Evolutionary conservation across 768 basidiomycete species (phyloP).

Genomic region (Auricularia sp.): DNA sequence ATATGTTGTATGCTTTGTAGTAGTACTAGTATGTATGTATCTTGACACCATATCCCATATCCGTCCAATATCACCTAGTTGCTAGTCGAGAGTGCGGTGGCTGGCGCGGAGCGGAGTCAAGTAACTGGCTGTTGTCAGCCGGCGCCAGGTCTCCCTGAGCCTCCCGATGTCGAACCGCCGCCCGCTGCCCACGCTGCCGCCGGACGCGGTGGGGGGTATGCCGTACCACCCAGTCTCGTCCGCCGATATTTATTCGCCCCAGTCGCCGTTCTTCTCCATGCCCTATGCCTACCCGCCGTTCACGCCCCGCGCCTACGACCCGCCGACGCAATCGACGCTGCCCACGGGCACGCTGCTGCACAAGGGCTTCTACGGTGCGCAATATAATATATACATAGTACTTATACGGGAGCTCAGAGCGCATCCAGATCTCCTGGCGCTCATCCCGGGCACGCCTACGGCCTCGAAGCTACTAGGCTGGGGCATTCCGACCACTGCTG

Average conservation of each 20-base stretch:
- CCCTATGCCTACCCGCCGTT: background rate
- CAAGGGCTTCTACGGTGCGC: slow-evolving; percentile 68
- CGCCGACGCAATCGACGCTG: slow-evolving; percentile 20
- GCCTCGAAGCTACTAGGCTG: slow-evolving; percentile 57
- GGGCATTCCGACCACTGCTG: slow-evolving; percentile 26
- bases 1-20: no score
- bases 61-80: background rate
- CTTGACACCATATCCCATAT: no score
- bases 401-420: background rate
- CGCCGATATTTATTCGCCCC: background rate
- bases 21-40: no score
- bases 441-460: slow-evolving; percentile 57
- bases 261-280: slow-evolving; percentile 1
- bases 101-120: background rate
- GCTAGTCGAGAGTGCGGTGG: background rate
- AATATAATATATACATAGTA: background rate
- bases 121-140: background rate
- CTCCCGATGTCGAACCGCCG: background rate
- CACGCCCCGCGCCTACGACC: background rate
- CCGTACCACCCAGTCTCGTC: background rate
- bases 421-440: slow-evolving; percentile 45
- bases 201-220: background rate
- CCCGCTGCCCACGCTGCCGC: background rate
- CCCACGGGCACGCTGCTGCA: slow-evolving; percentile 67
- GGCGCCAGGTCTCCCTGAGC: background rate